phyloP scores from a whole-genome alignment of 2,329 filamentous ascomycete genomes.

The Claviceps sp. region DNA sequence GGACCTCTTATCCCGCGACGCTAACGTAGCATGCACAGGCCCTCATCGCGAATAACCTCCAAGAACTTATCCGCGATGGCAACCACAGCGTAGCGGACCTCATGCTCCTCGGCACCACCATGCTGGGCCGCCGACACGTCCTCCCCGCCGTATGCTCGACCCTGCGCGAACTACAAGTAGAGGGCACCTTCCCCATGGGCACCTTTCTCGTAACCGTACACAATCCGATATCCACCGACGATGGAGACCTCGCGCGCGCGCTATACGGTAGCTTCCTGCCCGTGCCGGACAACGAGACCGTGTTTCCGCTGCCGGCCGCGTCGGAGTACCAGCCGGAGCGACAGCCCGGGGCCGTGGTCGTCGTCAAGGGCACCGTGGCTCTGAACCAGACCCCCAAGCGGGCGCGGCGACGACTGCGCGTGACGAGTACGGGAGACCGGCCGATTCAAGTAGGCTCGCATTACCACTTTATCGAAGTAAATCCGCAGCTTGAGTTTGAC shows the following conservation, averaged over 20 bases:
- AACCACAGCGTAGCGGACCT: conserved; percentile 83
- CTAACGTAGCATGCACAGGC: conserved; percentile 36
- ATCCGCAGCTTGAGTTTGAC: conserved; percentile 81
- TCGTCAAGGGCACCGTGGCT: conserved; percentile 51
- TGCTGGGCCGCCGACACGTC: conserved; percentile 89
- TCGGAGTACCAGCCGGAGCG: conserved; percentile 53
- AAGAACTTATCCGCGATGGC: conserved; percentile 96
- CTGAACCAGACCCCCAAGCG: conserved; percentile 64
- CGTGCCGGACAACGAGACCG: conserved; percentile 48
- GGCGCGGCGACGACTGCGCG: conserved; percentile 57
- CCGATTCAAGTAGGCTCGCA: conserved; percentile 90
- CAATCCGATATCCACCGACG: conserved; percentile 72
- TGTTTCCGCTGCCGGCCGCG: conserved; percentile 51
- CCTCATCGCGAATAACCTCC: conserved; percentile 75
- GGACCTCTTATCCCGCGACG: background rate
- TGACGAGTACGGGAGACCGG: conserved; percentile 77
- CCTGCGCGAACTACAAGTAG: conserved; percentile 76
- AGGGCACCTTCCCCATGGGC: conserved; percentile 82
- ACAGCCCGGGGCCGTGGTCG: conserved; percentile 69
- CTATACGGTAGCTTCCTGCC: conserved; percentile 88
- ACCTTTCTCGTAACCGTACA: conserved; percentile 93
- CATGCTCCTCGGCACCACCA: conserved; percentile 79
- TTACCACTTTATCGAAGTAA: conserved; percentile 94
- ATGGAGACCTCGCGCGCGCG: conserved; percentile 75
- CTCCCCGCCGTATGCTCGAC: conserved; percentile 68